phyloP scores from a whole-genome alignment of 768 basidiomycete genomes.

The Postia placenta region DNA sequence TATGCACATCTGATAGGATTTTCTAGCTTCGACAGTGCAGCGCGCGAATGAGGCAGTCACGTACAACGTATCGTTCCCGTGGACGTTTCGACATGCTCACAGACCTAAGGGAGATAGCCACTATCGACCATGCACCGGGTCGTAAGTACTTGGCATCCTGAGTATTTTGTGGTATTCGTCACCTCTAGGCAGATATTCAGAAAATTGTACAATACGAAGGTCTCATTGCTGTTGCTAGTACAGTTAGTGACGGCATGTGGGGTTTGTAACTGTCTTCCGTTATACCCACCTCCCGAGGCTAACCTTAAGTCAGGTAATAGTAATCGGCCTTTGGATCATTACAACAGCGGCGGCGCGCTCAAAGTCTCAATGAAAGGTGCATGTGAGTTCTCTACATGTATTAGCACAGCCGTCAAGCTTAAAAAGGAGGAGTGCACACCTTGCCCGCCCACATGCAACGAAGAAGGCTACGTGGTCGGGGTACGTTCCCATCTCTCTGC shows the following conservation, averaged over 20 bases:
- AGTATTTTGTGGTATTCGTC: no score
- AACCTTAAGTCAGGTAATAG: background rate
- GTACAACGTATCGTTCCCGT: background rate
- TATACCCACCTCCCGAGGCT: no score
- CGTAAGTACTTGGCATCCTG: background rate
- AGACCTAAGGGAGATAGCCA: background rate
- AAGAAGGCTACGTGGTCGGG: background rate
- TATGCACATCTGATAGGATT: no score
- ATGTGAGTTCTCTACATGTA: background rate
- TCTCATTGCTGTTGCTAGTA: conserved; percentile 39
- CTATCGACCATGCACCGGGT: conserved; percentile 1
- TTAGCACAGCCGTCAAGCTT: background rate
- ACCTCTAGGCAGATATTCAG: conserved; percentile 36
- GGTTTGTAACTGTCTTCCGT: background rate
- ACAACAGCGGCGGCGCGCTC: conserved; percentile 10
- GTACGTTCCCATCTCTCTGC: background rate
- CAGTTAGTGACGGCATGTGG: conserved; percentile 36
- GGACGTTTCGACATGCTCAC: background rate
- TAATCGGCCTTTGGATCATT: conserved; percentile 4
- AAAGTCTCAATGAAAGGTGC: conserved; percentile 1
- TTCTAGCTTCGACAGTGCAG: no score
- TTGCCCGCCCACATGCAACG: background rate
- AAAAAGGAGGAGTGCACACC: background rate
- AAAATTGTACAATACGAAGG: conserved; percentile 41
- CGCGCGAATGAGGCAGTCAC: background rate